Conservation (phyloP, 2,329 filamentous ascomycete species). For the Fusarium sambucinum region DNA sequence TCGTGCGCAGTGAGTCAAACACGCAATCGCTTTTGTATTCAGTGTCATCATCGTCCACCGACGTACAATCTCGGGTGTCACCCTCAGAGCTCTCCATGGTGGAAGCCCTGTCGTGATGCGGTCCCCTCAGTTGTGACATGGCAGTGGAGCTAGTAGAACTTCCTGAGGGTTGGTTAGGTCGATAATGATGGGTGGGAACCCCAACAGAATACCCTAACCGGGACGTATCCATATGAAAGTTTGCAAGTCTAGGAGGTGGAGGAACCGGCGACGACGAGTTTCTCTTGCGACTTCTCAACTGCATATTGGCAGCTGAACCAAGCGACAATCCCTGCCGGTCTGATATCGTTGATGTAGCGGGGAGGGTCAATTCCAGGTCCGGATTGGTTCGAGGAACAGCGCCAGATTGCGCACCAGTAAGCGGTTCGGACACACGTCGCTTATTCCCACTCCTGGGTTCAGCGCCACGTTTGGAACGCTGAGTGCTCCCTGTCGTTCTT, state of each 20-base stretch:
- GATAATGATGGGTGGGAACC: slow-evolving; percentile 53
- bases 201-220: slow-evolving; percentile 59
- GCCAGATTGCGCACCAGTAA: slow-evolving; percentile 50
- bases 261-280: slow-evolving; percentile 68
- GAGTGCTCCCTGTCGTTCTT: slow-evolving; percentile 64
- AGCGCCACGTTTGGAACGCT: slow-evolving; percentile 65
- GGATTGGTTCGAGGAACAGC: slow-evolving; percentile 49
- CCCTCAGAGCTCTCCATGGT: slow-evolving; percentile 78
- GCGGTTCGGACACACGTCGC: slow-evolving; percentile 67
- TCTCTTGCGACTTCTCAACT: slow-evolving; percentile 53
- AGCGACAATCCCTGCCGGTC: slow-evolving; percentile 43
- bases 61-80: slow-evolving; percentile 73
- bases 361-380: slow-evolving; percentile 43
- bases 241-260: slow-evolving; percentile 65
- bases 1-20: slow-evolving; percentile 81
- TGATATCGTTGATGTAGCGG: slow-evolving; percentile 39
- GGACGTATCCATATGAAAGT: slow-evolving; percentile 66
- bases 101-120: slow-evolving; percentile 58
- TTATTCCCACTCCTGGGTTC: slow-evolving; percentile 58
- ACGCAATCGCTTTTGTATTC: slow-evolving; percentile 82
- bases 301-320: slow-evolving; percentile 45
- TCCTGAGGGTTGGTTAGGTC: slow-evolving; percentile 59
- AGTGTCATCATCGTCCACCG: slow-evolving; percentile 80
- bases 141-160: slow-evolving; percentile 58
- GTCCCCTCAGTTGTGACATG: slow-evolving; percentile 55